Evolutionary conservation across 2,329 filamentous ascomycete species (phyloP), one percentile per base, ranked within the genome.

Genomic region (Mollisia scopiformis): DNA sequence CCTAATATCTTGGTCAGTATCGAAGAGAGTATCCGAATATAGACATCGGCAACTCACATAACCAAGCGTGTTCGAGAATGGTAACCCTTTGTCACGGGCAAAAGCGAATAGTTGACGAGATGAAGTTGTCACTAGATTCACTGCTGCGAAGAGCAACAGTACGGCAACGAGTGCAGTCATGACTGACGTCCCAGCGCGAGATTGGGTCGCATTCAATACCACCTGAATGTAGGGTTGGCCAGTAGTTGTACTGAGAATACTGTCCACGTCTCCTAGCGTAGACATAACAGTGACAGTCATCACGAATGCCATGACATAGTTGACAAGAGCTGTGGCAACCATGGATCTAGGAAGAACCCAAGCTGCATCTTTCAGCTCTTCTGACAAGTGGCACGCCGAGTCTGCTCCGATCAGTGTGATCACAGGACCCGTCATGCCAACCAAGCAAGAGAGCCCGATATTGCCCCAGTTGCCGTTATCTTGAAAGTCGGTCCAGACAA

Each of bases 151-250:
- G 43, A 75, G 71, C 4, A 74, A 68, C 1, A 78, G 66, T 8
- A 75, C 68, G 35, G 75, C 72, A 13, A 81, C 74, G 10, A 81
- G 72, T 2, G 76, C 74, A 0, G 77, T 75, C 76, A 84, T 79
- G 13, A 78, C 75, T 7, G 78, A 80, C 1, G 80, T 78, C 1
- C 77, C 81, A 1, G 73, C 74, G 2, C 71, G 67, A 25, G 75
- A 79, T 30, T 71, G 62, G 2, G 79, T 80, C 2, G 78, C 78
- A 58, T 80, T 71, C 43, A 72, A 67, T 59, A 85, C 84, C 39
- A 85, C 78, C 30, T 82, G 77, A 68, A 80, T 76, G 71, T 82
- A 78, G 10, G 82, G 77, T 62, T 77, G 81, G 0, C 77, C 76
- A 6, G 78, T 81, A 0, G 74, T 70, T 0, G 76, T 74, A 4